A percentile compares a stretch with the other conserved stretches of the same genome.
These are phyloP conservation scores for Heteromeles arbutifolia DNA, from an alignment of 306 rosid species.

Conservation along the genomic window DNA sequence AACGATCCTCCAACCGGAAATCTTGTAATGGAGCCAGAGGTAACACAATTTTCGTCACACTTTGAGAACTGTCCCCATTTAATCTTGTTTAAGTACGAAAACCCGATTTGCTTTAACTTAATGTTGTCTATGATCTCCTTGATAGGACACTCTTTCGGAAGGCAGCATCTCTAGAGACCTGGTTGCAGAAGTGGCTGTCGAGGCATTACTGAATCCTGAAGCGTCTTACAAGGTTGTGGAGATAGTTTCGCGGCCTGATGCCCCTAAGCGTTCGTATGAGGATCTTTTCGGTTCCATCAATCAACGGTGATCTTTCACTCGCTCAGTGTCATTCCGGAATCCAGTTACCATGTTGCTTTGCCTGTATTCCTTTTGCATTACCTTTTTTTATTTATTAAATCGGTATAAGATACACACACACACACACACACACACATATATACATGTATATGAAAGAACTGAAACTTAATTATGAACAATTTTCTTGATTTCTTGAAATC, in stretches of 20 bases:
- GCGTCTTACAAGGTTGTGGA: slow-evolving; percentile 90
- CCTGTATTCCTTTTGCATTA: background rate
- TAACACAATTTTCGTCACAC: slow-evolving; percentile 8
- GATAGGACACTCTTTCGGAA: slow-evolving; percentile 73
- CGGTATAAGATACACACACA: no score
- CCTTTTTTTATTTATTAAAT: no score
- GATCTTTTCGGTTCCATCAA: slow-evolving; percentile 84
- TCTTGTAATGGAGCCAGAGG: slow-evolving; percentile 90
- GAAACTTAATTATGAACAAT: background rate
- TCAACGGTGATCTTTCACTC: slow-evolving; percentile 31
- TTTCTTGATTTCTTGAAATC: background rate
- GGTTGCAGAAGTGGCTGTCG: slow-evolving; percentile 90
- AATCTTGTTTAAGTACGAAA: background rate
- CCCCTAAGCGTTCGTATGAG: slow-evolving; percentile 58
- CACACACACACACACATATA: no score
- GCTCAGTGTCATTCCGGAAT: background rate
- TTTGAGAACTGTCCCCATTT: background rate
- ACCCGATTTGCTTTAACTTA: background rate
- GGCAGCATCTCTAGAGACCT: slow-evolving; percentile 88
- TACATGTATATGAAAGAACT: background rate
- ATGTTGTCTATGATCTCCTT: background rate
- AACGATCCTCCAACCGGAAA: slow-evolving; percentile 88
- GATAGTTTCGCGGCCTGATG: slow-evolving; percentile 66
- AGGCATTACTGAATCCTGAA: slow-evolving; percentile 72
- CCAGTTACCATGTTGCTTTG: slow-evolving; percentile 1